Evolutionary conservation across 2,329 filamentous ascomycete genomes (phyloP).

Genomic region (Xylariomycetidae sp.): DNA sequence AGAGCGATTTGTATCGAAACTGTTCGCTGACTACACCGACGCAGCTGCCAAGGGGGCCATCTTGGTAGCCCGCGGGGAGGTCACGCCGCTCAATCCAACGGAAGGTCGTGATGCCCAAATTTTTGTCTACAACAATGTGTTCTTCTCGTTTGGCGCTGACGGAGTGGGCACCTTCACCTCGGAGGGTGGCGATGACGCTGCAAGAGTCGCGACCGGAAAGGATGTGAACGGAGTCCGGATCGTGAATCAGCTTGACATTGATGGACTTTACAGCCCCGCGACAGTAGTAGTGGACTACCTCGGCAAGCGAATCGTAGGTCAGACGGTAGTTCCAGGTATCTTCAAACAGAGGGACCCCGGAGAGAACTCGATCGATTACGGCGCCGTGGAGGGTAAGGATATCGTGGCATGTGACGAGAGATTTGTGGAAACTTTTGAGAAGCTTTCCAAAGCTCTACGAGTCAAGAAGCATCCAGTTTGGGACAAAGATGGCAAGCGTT

Average conservation of each 20-base stretch:
- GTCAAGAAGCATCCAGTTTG: slow-evolving; percentile 95
- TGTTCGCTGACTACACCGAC: slow-evolving; percentile 97
- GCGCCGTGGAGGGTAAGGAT: slow-evolving; percentile 95
- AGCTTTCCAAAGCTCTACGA: slow-evolving; percentile 83
- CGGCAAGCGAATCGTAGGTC: slow-evolving; percentile 92
- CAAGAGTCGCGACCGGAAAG: slow-evolving; percentile 91
- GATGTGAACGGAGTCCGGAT: slow-evolving; percentile 91
- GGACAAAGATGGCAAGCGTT: slow-evolving; percentile 90
- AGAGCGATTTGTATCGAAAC: slow-evolving; percentile 87
- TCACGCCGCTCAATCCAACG: slow-evolving; percentile 90
- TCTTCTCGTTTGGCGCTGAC: slow-evolving; percentile 97
- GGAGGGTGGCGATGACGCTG: slow-evolving; percentile 94
- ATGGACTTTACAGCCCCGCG: slow-evolving; percentile 88
- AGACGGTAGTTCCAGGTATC: slow-evolving; percentile 97
- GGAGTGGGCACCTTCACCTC: slow-evolving; percentile 95
- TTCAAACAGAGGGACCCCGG: slow-evolving; percentile 98
- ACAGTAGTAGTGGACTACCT: slow-evolving; percentile 97
- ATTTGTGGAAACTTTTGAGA: slow-evolving; percentile 79
- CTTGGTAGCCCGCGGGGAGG: slow-evolving; percentile 85
- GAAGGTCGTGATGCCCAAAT: slow-evolving; percentile 92
- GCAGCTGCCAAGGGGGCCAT: slow-evolving; percentile 89
- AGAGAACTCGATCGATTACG: slow-evolving; percentile 98
- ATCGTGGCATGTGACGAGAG: slow-evolving; percentile 85
- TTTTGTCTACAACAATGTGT: slow-evolving; percentile 99
- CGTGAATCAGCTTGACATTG: slow-evolving; percentile 95